Conservation (phyloP, 495 filamentous ascomycete species). For the Copromyces sp. region DNA sequence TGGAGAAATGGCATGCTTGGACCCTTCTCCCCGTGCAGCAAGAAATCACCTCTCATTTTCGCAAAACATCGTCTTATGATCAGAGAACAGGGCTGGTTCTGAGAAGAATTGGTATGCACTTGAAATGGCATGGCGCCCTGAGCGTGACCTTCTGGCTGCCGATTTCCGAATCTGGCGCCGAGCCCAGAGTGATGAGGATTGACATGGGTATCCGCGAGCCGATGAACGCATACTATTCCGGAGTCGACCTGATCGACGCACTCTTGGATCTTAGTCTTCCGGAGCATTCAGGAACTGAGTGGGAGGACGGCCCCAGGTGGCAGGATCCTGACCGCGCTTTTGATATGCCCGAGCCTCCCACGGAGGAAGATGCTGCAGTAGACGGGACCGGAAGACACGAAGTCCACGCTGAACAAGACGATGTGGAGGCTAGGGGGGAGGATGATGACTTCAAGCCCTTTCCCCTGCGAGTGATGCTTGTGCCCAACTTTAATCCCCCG, state of each 20-base stretch:
- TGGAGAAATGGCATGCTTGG: slow-evolving; percentile 1
- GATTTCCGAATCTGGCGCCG: not conserved
- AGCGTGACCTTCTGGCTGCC: not conserved
- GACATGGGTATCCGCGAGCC: not conserved
- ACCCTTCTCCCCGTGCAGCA: not conserved
- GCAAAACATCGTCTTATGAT: not conserved
- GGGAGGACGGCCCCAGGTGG: not conserved
- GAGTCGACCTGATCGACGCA: not conserved
- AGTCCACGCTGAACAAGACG: not conserved
- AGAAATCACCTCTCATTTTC: not conserved
- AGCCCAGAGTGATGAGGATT: not conserved
- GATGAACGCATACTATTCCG: not conserved
- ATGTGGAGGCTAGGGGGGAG: not conserved
- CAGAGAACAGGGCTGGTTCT: not conserved
- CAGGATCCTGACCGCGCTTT: not conserved
- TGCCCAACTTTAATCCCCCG: not conserved
- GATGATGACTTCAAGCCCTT: not conserved
- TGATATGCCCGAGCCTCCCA: not conserved
- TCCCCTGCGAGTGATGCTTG: not conserved
- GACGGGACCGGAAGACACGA: not conserved
- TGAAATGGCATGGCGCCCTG: not conserved
- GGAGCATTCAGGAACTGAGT: not conserved
- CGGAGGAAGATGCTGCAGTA: not conserved
- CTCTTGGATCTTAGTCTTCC: not conserved
- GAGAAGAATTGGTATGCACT: not conserved